Conservation (phyloP, 2,329 filamentous ascomycete genomes). For the Botrytis elliptica region DNA sequence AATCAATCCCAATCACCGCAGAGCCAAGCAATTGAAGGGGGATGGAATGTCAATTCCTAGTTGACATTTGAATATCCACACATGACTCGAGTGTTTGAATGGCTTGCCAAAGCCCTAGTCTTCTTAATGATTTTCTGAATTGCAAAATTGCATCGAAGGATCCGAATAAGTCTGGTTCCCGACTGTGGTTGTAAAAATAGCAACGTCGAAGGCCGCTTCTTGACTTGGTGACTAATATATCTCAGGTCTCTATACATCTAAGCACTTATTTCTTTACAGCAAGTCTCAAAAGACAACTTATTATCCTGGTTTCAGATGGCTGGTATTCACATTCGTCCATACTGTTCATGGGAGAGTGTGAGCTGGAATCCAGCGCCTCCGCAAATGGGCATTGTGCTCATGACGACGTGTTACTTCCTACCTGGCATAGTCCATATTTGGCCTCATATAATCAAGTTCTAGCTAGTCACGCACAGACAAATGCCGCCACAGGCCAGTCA, state of each 20-base stretch:
- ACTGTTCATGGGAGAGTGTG: constrained; percentile 21
- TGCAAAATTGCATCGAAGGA: neutral
- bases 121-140: neutral
- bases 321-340: constrained; percentile 27
- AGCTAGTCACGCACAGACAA: constrained; percentile 45
- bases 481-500: constrained; percentile 48
- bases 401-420: constrained; percentile 26
- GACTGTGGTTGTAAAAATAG: neutral
- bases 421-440: constrained; percentile 51
- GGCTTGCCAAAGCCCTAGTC: neutral
- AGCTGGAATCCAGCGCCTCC: neutral
- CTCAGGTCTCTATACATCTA: constrained; percentile 29
- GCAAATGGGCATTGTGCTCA: constrained; percentile 25
- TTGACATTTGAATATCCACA: neutral
- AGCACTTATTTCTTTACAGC: constrained; percentile 27
- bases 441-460: constrained; percentile 57
- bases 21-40: too few relatives aligned
- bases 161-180: neutral
- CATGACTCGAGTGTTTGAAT: neutral
- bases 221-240: neutral
- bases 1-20: neutral
- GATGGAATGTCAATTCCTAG: neutral
- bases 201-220: neutral
- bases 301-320: constrained; percentile 29
- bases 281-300: constrained; percentile 16